These are phyloP conservation scores for Suhomyces atakaporum DNA, from an alignment of 1,139 yeast species.

Conservation along the genomic window DNA sequence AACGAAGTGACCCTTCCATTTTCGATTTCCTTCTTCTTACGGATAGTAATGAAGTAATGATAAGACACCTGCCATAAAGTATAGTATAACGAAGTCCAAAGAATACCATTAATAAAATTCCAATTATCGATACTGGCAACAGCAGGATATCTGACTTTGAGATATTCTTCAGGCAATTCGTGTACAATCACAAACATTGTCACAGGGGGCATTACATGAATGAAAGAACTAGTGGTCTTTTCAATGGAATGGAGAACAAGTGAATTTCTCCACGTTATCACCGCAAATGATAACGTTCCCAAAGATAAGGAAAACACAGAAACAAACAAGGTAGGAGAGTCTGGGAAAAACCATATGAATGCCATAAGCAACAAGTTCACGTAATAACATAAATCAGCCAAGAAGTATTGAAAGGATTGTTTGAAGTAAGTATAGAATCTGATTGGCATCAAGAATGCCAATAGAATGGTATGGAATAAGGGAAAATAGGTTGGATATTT, in stretches of 20 bases:
- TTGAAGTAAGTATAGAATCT: slow-evolving; percentile 82
- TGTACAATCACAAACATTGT: slow-evolving; percentile 88
- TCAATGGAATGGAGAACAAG: slow-evolving; percentile 89
- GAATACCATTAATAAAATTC: slow-evolving; percentile 70
- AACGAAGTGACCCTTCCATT: slow-evolving; percentile 88
- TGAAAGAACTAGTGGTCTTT: slow-evolving; percentile 89
- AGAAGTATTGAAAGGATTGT: slow-evolving; percentile 75
- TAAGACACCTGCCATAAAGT: slow-evolving; percentile 89
- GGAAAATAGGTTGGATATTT: slow-evolving; percentile 77
- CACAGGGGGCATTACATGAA: slow-evolving; percentile 88
- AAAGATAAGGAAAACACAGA: slow-evolving; percentile 84
- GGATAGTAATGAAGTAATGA: slow-evolving; percentile 88
- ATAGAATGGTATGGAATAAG: slow-evolving; percentile 65
- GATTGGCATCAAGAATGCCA: slow-evolving; percentile 74
- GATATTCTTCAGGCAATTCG: slow-evolving; percentile 60
- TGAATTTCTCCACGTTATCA: slow-evolving; percentile 94
- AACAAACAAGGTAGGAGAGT: slow-evolving; percentile 68
- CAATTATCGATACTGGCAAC: slow-evolving; percentile 67
- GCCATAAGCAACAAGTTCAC: slow-evolving; percentile 71
- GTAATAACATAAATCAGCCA: slow-evolving; percentile 93
- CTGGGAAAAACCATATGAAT: slow-evolving; percentile 83
- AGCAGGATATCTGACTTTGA: slow-evolving; percentile 71
- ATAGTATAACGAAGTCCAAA: slow-evolving; percentile 82
- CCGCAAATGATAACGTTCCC: slow-evolving; percentile 93
- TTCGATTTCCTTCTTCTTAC: slow-evolving; percentile 75